Conservation (phyloP, 768 basidiomycete genomes). For the Rhizopogon salebrosus region DNA sequence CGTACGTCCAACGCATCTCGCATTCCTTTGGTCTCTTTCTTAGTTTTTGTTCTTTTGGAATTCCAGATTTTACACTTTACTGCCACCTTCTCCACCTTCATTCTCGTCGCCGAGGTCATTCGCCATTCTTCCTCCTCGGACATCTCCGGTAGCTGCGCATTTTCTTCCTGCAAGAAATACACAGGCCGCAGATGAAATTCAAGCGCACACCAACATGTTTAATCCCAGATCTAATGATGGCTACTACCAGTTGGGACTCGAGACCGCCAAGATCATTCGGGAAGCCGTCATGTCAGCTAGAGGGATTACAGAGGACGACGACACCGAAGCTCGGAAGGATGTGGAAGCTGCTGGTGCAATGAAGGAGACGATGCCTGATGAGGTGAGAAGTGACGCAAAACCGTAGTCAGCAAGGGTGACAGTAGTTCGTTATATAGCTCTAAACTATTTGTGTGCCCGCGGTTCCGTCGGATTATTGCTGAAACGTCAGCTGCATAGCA, state of each 20-base stretch:
- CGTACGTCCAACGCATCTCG: slow-evolving; percentile 40
- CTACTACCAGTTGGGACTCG: slow-evolving; percentile 80
- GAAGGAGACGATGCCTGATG: neutral
- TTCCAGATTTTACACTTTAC: slow-evolving; percentile 70
- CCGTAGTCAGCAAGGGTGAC: slow-evolving; percentile 1
- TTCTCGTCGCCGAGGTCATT: slow-evolving; percentile 65
- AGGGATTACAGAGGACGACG: slow-evolving; percentile 9
- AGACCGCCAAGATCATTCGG: slow-evolving; percentile 55
- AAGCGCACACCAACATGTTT: slow-evolving; percentile 91
- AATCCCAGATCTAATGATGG: slow-evolving; percentile 77
- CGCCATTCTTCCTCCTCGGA: slow-evolving; percentile 59
- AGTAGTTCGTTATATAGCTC: slow-evolving; percentile 6
- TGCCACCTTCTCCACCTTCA: slow-evolving; percentile 65
- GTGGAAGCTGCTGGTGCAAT: slow-evolving; percentile 7
- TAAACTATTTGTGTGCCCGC: neutral
- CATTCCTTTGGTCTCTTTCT: neutral
- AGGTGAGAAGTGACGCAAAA: neutral
- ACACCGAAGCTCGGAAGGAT: slow-evolving; percentile 4
- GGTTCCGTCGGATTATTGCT: slow-evolving; percentile 15
- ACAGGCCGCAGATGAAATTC: slow-evolving; percentile 67
- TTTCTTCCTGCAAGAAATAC: slow-evolving; percentile 66
- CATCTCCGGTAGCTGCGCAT: slow-evolving; percentile 40
- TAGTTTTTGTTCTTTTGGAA: neutral
- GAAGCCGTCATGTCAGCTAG: slow-evolving; percentile 42
- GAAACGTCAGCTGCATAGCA: slow-evolving; percentile 74